These are phyloP conservation scores for Hypoxylon sp. DNA, from an alignment of 2,329 filamentous ascomycete genomes.

Conservation along the genomic window DNA sequence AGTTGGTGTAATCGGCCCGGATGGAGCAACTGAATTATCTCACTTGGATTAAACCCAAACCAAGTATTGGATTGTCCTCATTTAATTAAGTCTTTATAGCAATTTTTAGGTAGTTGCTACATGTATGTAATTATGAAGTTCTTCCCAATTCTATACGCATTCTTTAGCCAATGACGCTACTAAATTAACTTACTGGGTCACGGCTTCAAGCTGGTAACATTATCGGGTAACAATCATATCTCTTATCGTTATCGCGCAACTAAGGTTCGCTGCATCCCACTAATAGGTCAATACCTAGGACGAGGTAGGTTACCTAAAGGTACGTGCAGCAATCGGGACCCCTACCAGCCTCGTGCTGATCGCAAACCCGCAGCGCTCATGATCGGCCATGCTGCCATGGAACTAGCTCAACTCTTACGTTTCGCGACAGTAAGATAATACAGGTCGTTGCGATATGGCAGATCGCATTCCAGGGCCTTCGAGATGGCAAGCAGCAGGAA, in stretches of 20 bases:
- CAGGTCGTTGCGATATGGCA: conserved; percentile 49
- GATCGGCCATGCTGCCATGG: conserved; percentile 13
- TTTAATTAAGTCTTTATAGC: conserved; percentile 3
- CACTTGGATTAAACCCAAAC: neutral
- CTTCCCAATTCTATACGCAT: conserved; percentile 23
- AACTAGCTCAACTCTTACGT: conserved; percentile 18
- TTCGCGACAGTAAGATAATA: conserved; percentile 13
- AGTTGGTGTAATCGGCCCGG: neutral
- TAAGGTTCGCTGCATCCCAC: neutral
- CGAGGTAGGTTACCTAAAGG: conserved; percentile 1
- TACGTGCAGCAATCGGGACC: conserved; percentile 18
- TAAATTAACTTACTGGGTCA: conserved; percentile 10
- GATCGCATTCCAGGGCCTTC: conserved; percentile 46
- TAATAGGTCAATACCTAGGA: too few relatives aligned
- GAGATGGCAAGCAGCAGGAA: conserved; percentile 54
- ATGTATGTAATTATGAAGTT: conserved; percentile 16
- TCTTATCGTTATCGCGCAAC: conserved; percentile 37
- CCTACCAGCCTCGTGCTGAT: conserved; percentile 30
- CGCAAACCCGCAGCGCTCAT: conserved; percentile 33
- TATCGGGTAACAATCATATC: conserved; percentile 13
- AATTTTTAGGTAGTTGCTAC: neutral
- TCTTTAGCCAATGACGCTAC: conserved; percentile 24
- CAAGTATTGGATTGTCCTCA: neutral
- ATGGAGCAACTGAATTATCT: neutral
- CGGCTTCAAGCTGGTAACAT: conserved; percentile 12